phyloP scores from a whole-genome alignment of 106 monocot species.

The Alisma plantagoaquatica region DNA sequence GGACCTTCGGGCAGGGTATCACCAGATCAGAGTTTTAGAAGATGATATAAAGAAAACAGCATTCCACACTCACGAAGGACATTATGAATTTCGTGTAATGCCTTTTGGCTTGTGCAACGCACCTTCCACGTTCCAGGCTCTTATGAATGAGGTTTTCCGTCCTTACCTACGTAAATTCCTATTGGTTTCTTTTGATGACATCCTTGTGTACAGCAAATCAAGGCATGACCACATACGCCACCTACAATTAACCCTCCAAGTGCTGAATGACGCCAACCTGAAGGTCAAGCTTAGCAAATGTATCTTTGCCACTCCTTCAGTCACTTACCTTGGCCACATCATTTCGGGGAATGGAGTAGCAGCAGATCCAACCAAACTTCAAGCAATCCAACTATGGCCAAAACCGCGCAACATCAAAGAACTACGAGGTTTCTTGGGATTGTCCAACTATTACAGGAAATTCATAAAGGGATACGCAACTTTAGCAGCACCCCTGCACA shows the following conservation, averaged over 20 bases:
- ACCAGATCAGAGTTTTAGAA: not conserved
- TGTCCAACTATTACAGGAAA: not conserved
- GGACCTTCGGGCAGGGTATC: slow-evolving; percentile 1
- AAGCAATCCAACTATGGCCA: not conserved
- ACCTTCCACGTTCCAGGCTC: not conserved
- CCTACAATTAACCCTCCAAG: not conserved
- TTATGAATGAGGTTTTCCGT: not conserved
- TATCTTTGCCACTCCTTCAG: not conserved
- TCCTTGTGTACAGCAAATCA: too few relatives aligned
- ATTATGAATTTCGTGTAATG: slow-evolving; percentile 6
- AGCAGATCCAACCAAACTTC: not conserved
- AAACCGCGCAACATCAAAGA: not conserved
- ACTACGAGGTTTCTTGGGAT: not conserved
- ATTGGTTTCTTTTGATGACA: slow-evolving; percentile 4
- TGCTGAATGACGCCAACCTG: not conserved
- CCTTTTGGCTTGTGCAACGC: slow-evolving; percentile 1
- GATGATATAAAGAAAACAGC: slow-evolving; percentile 1
- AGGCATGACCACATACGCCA: too few relatives aligned
- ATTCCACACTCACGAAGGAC: slow-evolving; percentile 2
- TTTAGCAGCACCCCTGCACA: not conserved
- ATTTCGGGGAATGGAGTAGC: not conserved
- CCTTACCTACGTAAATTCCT: not conserved
- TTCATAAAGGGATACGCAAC: not conserved
- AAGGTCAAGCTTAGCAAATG: not conserved
- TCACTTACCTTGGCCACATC: not conserved